These are phyloP conservation scores for Aspergillus sp. DNA, from an alignment of 2,329 filamentous ascomycete species.

Conservation along the genomic window DNA sequence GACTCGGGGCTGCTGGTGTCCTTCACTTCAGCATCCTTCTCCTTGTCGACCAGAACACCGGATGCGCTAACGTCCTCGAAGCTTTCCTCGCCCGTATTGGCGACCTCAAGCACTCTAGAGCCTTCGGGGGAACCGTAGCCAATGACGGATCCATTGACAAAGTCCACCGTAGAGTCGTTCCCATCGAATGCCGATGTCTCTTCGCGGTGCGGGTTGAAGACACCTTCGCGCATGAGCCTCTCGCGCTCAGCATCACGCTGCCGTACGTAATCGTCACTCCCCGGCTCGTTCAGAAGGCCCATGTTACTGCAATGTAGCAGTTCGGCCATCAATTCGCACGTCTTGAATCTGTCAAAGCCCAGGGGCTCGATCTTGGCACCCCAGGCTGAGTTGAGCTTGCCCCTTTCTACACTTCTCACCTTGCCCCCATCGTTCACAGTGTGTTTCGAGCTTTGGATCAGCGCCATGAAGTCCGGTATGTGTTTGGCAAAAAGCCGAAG, in stretches of 20 bases:
- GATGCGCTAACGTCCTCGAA: constrained; percentile 82
- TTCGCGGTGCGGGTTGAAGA: constrained; percentile 54
- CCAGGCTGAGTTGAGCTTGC: constrained; percentile 81
- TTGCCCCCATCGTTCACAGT: constrained; percentile 59
- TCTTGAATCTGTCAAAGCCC: constrained; percentile 97
- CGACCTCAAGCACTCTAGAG: constrained; percentile 71
- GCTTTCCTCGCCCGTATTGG: constrained; percentile 81
- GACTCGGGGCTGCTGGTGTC: constrained; percentile 33
- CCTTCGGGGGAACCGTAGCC: constrained; percentile 60
- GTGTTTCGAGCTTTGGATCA: constrained; percentile 75
- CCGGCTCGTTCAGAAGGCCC: constrained; percentile 88
- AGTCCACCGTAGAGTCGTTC: constrained; percentile 49
- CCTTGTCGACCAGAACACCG: constrained; percentile 72
- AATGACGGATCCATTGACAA: constrained; percentile 45
- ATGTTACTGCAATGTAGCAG: constrained; percentile 98
- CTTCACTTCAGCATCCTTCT: constrained; percentile 66
- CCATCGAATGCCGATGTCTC: constrained; percentile 60
- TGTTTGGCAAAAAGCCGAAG: constrained; percentile 86
- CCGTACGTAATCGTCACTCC: constrained; percentile 83
- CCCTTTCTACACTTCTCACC: constrained; percentile 65
- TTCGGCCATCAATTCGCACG: constrained; percentile 97
- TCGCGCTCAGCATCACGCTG: constrained; percentile 80
- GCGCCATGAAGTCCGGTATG: constrained; percentile 88
- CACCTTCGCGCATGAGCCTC: constrained; percentile 73
- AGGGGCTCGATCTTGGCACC: constrained; percentile 88